Evolutionary conservation across 768 basidiomycete genomes (phyloP).

Genomic region (Phaffia australis): DNA sequence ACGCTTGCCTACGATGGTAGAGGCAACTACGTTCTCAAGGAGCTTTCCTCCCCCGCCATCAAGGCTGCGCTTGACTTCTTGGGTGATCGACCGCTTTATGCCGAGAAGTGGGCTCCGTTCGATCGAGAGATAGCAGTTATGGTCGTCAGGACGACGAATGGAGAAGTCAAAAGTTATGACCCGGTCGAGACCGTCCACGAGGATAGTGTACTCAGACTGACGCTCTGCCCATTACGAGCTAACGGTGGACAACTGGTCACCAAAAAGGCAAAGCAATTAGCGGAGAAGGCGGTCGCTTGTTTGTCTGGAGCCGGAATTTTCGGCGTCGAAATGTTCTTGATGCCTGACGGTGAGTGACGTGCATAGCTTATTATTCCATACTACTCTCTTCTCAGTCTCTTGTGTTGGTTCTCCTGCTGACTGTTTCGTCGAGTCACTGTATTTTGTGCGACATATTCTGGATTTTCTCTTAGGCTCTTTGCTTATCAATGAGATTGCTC

Average conservation of each 20-base stretch:
- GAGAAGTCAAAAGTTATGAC: conserved; percentile 72
- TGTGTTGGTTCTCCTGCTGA: neutral
- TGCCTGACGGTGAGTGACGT: conserved; percentile 58
- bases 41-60: conserved; percentile 46
- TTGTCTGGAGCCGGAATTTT: conserved; percentile 83
- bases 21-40: conserved; percentile 71
- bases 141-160: conserved; percentile 71
- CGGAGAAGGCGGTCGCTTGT: conserved; percentile 66
- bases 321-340: conserved; percentile 95
- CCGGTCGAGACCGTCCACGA: conserved; percentile 91
- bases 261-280: conserved; percentile 55
- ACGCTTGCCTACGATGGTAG: conserved; percentile 92
- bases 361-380: neutral
- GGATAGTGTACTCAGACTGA: conserved; percentile 84
- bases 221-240: conserved; percentile 69
- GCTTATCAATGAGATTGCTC: conserved; percentile 92
- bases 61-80: conserved; percentile 41
- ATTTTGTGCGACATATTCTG: neutral
- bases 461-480: conserved; percentile 48
- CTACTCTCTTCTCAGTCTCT: neutral
- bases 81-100: conserved; percentile 66
- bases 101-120: conserved; percentile 88
- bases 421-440: neutral
- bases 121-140: conserved; percentile 86
- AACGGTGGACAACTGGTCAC: conserved; percentile 43